Percentiles rank a stretch among this genome's conserved stretches.
These are phyloP conservation scores for Zygoascus biomembranicola DNA, from an alignment of 805 yeast species.

Conservation along the genomic window DNA sequence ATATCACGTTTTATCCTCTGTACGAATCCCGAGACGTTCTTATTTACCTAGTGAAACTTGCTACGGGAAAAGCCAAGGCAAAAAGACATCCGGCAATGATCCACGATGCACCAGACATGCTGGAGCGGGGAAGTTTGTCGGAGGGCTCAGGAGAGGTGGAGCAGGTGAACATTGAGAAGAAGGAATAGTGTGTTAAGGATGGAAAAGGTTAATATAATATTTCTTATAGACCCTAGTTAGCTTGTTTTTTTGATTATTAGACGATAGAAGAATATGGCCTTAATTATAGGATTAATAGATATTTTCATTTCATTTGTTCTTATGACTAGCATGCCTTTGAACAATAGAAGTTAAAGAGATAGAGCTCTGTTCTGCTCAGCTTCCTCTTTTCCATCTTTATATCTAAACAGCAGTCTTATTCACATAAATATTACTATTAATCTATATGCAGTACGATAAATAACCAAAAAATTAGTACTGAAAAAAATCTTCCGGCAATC, in stretches of 20 bases:
- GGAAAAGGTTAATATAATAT: background rate
- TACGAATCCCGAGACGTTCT: slow-evolving; percentile 5
- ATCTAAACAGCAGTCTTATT: too few species aligned
- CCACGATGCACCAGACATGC: background rate
- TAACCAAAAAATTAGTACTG: background rate
- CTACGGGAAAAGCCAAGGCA: slow-evolving; percentile 10
- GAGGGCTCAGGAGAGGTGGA: background rate
- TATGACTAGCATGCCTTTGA: too few species aligned
- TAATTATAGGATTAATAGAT: too few species aligned
- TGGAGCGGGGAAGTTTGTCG: background rate
- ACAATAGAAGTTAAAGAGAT: too few species aligned
- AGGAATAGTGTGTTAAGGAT: background rate
- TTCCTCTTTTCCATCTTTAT: too few species aligned
- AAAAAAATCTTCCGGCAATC: background rate
- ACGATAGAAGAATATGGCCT: too few species aligned
- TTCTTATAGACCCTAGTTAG: too few species aligned
- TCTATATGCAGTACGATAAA: too few species aligned
- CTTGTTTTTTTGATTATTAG: background rate
- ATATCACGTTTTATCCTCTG: slow-evolving; percentile 6
- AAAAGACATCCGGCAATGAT: slow-evolving; percentile 3
- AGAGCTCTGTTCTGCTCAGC: too few species aligned
- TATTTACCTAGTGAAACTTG: slow-evolving; percentile 3
- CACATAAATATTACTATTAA: too few species aligned
- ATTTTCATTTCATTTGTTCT: too few species aligned
- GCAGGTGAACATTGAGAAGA: background rate